Percentiles rank a stretch among this genome's conserved stretches.
Evolutionary conservation across 805 yeast species (phyloP).

Genomic region (Metschnikowia reukaufii): DNA sequence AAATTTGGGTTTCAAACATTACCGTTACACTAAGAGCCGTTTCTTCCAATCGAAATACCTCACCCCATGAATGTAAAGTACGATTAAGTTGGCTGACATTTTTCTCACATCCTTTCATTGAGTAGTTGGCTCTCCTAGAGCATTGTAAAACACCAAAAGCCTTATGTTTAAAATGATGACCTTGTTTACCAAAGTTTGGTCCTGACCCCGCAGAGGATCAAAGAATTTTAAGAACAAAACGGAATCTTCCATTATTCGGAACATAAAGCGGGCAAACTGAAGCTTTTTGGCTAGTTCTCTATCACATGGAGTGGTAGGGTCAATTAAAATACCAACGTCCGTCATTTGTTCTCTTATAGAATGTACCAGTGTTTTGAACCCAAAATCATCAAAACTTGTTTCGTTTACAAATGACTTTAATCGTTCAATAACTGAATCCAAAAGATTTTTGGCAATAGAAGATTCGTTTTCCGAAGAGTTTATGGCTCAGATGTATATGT

Average conservation of each 20-base stretch:
- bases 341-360: not conserved
- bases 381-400: not conserved
- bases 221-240: not conserved
- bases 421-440: not conserved
- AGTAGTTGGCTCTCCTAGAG: slow-evolving; percentile 1
- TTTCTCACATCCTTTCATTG: not conserved
- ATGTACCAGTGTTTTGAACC: not conserved
- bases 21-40: not conserved
- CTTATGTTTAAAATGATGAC: not conserved
- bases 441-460: not conserved
- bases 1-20: not conserved
- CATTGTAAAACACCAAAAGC: not conserved
- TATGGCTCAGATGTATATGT: not conserved
- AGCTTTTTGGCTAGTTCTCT: not conserved
- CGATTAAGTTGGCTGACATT: not conserved
- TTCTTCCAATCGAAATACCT: not conserved
- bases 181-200: not conserved
- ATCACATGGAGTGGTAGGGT: not conserved
- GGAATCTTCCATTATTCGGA: not conserved
- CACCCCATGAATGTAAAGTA: not conserved
- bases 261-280: slow-evolving; percentile 1
- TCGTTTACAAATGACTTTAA: not conserved
- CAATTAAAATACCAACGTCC: not conserved
- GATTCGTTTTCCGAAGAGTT: not conserved
- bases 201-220: not conserved